Conservation (phyloP, 83 land plant genomes). For the Isoetes engelmannii region DNA sequence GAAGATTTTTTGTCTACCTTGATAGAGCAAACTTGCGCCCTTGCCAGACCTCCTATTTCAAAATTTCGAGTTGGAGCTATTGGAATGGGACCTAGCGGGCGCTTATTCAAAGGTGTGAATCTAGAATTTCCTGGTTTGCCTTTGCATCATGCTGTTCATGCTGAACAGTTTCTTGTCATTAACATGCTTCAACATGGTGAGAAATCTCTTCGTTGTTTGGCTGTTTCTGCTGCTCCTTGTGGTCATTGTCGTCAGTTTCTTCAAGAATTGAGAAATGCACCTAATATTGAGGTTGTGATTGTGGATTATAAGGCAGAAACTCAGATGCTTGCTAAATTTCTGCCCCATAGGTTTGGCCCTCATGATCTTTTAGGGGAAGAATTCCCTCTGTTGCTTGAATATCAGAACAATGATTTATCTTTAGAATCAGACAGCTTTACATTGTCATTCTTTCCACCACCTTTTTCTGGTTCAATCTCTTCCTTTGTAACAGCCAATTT, state of each 20-base stretch:
- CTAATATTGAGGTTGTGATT: conserved; percentile 50
- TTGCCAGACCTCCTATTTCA: conserved; percentile 87
- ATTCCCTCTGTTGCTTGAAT: conserved; percentile 72
- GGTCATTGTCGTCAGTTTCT: conserved; percentile 99
- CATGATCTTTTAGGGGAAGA: conserved; percentile 55
- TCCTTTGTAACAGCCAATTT: neutral
- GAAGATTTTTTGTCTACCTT: conserved; percentile 51
- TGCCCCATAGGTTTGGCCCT: conserved; percentile 88
- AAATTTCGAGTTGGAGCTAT: conserved; percentile 80
- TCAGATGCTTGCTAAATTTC: conserved; percentile 42
- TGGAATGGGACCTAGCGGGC: conserved; percentile 70
- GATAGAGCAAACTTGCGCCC: conserved; percentile 44
- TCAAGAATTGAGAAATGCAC: conserved; percentile 66
- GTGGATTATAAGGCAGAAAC: conserved; percentile 28
- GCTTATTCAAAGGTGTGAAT: conserved; percentile 85
- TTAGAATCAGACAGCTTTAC: neutral
- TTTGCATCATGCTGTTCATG: conserved; percentile 83
- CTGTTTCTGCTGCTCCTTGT: conserved; percentile 93
- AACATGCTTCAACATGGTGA: conserved; percentile 64
- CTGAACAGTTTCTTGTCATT: conserved; percentile 89
- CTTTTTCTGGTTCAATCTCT: neutral
- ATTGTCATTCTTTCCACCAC: neutral
- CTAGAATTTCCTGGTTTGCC: conserved; percentile 84
- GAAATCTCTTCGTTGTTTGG: conserved; percentile 41
- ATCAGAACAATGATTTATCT: conserved; percentile 33